Evolutionary conservation across 257 asterid genomes (phyloP), one percentile per base, ranked within the genome.

Genomic region (Mentha longifolia): DNA sequence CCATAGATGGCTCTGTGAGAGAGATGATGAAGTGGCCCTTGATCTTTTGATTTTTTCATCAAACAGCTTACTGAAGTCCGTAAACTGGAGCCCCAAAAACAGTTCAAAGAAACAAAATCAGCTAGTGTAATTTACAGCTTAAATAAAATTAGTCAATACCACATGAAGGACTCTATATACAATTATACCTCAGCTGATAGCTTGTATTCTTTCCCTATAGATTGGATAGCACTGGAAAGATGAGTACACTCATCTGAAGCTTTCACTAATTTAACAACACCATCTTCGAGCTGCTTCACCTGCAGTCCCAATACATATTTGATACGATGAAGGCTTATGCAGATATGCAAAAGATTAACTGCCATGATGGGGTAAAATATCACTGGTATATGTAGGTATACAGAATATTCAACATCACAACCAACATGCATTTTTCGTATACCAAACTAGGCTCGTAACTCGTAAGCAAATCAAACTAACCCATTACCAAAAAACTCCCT

Each of bases 241-340:
- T 82, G 80, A 65, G 81, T 77, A 74, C 95, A 88, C 7, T 89
- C 93, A 58, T 89, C 86, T 56, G 91, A 79, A 66, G 96, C 90
- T 57, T 71, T 86, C 81, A 88, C 56, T 78, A 95, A 81, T 47
- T 87, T 74, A 60, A 77, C 28, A 67, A 87, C 84, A 12, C 83
- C 83, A 75, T 77, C 83, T 80, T 95, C 99, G 25, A 92, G 93
- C 80, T 92, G 88, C 76, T 89, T 92, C 66, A 95, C 92, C 98
- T 95, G 83, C 67, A 80, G 50, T 28, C 41, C 71, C 33, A 68
- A 14, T 52, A 61, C 28, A 68, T 39, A 8, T 33, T 42, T 22
- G 16, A 64, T 20, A n/a, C 35, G 12, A 42, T 39, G 33, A 37
- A 31, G 61, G 43, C 57, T 61, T 17, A 50, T 62, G 80, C 35